Conservation (phyloP, 176 grass and related monocot genomes). For the Carex cristatella region DNA sequence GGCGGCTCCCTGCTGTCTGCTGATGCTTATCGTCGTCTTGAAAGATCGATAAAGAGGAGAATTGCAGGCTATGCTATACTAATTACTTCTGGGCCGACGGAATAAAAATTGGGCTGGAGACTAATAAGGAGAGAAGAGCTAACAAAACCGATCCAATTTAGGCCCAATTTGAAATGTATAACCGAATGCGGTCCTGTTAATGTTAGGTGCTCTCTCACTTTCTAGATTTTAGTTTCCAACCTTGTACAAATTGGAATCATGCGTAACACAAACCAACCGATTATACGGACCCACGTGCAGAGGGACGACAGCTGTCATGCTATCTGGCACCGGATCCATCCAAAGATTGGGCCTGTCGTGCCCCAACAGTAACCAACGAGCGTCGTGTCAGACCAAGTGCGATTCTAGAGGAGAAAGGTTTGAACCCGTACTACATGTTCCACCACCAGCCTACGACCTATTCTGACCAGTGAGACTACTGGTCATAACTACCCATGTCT, state of each 20-base stretch:
- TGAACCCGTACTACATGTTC: neutral
- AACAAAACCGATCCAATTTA: neutral
- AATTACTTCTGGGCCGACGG: too few species aligned
- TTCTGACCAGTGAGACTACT: neutral
- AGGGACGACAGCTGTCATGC: neutral
- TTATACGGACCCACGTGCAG: neutral
- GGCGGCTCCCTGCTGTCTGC: too few species aligned
- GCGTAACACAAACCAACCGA: neutral
- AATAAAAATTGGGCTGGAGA: too few species aligned
- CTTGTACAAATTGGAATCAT: neutral
- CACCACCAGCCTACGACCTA: neutral
- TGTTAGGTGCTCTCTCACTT: slow-evolving; percentile 8
- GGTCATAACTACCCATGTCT: neutral
- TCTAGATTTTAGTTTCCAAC: neutral
- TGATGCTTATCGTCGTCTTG: too few species aligned
- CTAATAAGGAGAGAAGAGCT: neutral
- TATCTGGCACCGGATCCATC: neutral
- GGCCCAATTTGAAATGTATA: neutral
- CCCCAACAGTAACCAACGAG: neutral
- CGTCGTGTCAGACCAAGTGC: neutral
- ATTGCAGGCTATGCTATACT: too few species aligned
- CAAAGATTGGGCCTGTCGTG: neutral
- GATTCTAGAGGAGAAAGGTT: neutral
- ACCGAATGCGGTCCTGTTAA: neutral
- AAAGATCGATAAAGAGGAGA: too few species aligned